Percentiles rank a stretch among this genome's conserved stretches.
Evolutionary conservation across 2,329 filamentous ascomycete species (phyloP).

Genomic region (Ophiostoma ips): DNA sequence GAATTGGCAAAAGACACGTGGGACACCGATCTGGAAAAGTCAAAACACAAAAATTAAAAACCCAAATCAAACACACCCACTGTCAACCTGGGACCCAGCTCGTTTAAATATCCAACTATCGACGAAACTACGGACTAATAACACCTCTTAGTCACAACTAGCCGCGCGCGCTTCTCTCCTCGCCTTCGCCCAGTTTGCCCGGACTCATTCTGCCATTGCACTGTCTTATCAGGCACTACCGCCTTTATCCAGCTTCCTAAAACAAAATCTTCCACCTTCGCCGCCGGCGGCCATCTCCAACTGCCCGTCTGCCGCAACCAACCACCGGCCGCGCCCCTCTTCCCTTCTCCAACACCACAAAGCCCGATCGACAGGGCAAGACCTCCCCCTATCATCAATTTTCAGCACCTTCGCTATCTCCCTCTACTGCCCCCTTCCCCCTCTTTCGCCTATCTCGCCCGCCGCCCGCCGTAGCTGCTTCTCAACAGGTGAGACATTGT

Average conservation of each 20-base stretch:
- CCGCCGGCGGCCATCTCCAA: constrained; percentile 1
- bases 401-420: constrained; percentile 3
- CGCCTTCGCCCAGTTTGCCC: too few relatives aligned
- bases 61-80: too few relatives aligned
- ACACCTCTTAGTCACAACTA: too few relatives aligned
- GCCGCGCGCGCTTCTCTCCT: too few relatives aligned
- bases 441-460: constrained; percentile 2
- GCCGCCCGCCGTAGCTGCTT: neutral
- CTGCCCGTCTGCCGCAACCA: neutral
- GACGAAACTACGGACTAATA: too few relatives aligned
- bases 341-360: neutral
- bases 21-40: too few relatives aligned
- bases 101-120: too few relatives aligned
- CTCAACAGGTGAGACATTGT: neutral
- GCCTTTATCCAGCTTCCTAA: neutral
- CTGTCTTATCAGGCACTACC: neutral
- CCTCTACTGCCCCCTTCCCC: too few relatives aligned
- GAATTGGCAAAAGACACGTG: neutral
- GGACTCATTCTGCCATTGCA: too few relatives aligned
- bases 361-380: constrained; percentile 5
- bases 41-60: too few relatives aligned
- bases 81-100: too few relatives aligned
- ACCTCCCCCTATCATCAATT: neutral
- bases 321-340: neutral
- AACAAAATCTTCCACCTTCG: neutral